Conservation (phyloP, 2,329 filamentous ascomycete species). For the Verticillium dahliae region DNA sequence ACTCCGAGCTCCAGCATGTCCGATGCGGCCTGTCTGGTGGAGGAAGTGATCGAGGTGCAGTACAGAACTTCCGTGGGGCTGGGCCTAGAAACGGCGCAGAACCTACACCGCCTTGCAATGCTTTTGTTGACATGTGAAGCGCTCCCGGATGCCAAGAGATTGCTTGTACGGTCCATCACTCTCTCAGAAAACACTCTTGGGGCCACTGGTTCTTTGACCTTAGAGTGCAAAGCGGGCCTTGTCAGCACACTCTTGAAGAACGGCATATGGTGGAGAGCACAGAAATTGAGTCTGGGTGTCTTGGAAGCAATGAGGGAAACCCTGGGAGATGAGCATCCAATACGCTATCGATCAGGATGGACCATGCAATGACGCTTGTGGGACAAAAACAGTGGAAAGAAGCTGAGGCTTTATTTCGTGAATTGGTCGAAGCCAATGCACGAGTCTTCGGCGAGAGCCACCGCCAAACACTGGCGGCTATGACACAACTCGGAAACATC, state of each 20-base stretch:
- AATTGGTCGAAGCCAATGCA: background rate
- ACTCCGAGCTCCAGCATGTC: background rate
- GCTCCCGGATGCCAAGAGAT: background rate
- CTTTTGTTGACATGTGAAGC: background rate
- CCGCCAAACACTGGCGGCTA: background rate
- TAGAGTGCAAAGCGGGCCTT: background rate
- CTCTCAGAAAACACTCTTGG: background rate
- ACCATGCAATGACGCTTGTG: background rate
- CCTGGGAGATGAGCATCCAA: background rate
- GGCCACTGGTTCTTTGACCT: background rate
- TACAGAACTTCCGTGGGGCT: background rate
- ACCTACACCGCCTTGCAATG: background rate
- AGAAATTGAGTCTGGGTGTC: background rate
- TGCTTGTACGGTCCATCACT: background rate
- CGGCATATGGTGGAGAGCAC: background rate
- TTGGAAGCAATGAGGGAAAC: background rate
- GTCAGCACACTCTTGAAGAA: background rate
- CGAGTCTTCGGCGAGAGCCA: background rate
- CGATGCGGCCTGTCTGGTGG: background rate
- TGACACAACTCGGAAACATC: background rate
- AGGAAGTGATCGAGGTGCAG: background rate
- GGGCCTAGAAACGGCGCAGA: background rate
- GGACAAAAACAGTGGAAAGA: background rate
- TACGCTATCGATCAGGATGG: background rate
- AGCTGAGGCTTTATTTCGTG: background rate